These are phyloP conservation scores for Floccularia luteovirens DNA, from an alignment of 768 basidiomycete species.

Conservation along the genomic window DNA sequence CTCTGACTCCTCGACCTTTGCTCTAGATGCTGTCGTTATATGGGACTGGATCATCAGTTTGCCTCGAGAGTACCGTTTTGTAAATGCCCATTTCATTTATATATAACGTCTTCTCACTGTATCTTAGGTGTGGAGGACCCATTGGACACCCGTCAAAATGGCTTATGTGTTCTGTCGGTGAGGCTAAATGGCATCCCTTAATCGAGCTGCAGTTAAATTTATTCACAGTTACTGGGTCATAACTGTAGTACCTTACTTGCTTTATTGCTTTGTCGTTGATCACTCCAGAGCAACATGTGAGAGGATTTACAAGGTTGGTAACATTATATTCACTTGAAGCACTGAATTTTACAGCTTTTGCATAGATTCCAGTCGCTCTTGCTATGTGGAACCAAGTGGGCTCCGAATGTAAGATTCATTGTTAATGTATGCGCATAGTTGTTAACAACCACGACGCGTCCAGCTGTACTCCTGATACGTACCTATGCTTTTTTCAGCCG, in stretches of 20 bases:
- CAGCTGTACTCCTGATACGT: slow-evolving; percentile 73
- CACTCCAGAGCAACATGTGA: slow-evolving; percentile 59
- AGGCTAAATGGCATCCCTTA: slow-evolving; percentile 18
- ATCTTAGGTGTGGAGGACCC: slow-evolving; percentile 70
- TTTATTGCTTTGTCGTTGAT: slow-evolving; percentile 70
- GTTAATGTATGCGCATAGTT: slow-evolving; percentile 6
- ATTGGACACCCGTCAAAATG: slow-evolving; percentile 79
- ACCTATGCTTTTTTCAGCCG: slow-evolving; percentile 85
- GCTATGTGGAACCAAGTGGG: slow-evolving; percentile 88
- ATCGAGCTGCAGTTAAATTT: slow-evolving; percentile 7
- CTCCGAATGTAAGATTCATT: slow-evolving; percentile 51
- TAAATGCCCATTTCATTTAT: slow-evolving; percentile 23
- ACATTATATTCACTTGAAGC: slow-evolving; percentile 2
- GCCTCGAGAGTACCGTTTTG: slow-evolving; percentile 72
- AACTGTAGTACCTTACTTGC: slow-evolving; percentile 67
- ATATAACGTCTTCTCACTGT: slow-evolving; percentile 12
- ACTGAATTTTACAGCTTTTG: slow-evolving; percentile 4
- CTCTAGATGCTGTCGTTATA: slow-evolving; percentile 66
- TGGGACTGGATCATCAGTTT: slow-evolving; percentile 85
- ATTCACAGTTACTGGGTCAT: slow-evolving; percentile 72
- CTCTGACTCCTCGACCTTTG: slow-evolving; percentile 16
- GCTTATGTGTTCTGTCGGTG: slow-evolving; percentile 82
- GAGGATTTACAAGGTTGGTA: slow-evolving; percentile 57
- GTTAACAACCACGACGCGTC: slow-evolving; percentile 12
- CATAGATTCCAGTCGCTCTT: slow-evolving; percentile 72